phyloP scores from a whole-genome alignment of 805 yeast genomes.

The Candida xiaguanensis region DNA sequence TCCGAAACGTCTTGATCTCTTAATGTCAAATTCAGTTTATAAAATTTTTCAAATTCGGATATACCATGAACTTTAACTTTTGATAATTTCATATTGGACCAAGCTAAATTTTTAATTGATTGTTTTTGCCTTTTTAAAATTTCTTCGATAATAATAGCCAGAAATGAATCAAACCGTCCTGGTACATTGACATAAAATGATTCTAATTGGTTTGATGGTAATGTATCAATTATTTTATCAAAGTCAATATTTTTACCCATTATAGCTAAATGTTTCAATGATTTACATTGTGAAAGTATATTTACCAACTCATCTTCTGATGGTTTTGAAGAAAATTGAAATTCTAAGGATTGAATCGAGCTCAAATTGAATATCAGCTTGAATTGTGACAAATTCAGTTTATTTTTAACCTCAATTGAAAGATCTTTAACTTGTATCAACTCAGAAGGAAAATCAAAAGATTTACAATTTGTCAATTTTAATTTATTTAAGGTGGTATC shows the following conservation, averaged over 20 bases:
- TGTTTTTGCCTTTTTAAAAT: slow-evolving; percentile 5
- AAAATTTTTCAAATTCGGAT: slow-evolving; percentile 7
- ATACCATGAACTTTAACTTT: slow-evolving; percentile 5
- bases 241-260: slow-evolving; percentile 7
- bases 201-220: slow-evolving; percentile 1
- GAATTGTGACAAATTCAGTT: not conserved
- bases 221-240: slow-evolving; percentile 4
- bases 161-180: slow-evolving; percentile 4
- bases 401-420: slow-evolving; percentile 2
- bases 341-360: slow-evolving; percentile 1
- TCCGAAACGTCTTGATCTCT: slow-evolving; percentile 5
- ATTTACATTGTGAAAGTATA: not conserved
- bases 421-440: not conserved
- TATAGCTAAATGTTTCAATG: slow-evolving; percentile 6
- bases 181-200: slow-evolving; percentile 7
- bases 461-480: too few relatives aligned
- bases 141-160: slow-evolving; percentile 3
- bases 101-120: slow-evolving; percentile 4
- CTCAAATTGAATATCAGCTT: slow-evolving; percentile 1
- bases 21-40: not conserved
- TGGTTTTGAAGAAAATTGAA: slow-evolving; percentile 1
- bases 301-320: not conserved
- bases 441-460: not conserved
- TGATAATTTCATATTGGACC: slow-evolving; percentile 3
- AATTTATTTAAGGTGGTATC: too few relatives aligned